Evolutionary conservation across 257 asterid species (phyloP).

Genomic region (Schizonepeta tenuifolia): DNA sequence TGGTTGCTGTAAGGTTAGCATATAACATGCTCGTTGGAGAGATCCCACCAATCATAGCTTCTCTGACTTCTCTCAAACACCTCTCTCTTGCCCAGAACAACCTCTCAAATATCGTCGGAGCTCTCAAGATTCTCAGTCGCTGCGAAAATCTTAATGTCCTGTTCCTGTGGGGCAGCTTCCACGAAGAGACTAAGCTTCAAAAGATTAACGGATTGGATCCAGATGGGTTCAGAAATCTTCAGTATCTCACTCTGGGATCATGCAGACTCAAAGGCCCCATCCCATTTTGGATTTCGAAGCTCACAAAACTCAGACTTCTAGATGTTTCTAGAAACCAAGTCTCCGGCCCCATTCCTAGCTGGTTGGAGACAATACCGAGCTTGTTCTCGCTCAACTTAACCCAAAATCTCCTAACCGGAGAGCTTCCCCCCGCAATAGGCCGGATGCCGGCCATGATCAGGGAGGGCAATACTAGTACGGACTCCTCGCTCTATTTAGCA

Average conservation of each 20-base stretch:
- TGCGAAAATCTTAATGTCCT: conserved; percentile 32
- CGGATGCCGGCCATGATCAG: neutral
- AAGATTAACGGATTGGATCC: neutral
- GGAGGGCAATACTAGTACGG: too few species aligned
- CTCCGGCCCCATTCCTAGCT: neutral
- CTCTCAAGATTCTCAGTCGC: conserved; percentile 42
- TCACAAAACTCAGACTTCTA: neutral
- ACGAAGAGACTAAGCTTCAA: neutral
- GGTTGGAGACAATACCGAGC: neutral
- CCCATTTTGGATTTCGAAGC: neutral
- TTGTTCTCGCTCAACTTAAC: neutral
- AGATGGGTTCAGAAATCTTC: neutral
- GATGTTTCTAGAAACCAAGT: neutral
- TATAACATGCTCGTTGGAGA: conserved; percentile 45
- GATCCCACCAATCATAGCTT: conserved; percentile 47
- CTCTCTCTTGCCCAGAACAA: conserved; percentile 44
- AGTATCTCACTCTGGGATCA: neutral
- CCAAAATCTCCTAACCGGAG: neutral
- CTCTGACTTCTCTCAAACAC: conserved; percentile 41
- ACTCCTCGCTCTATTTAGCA: neutral
- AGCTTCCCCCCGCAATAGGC: neutral
- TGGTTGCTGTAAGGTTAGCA: conserved; percentile 49
- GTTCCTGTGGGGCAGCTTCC: neutral
- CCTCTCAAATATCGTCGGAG: conserved; percentile 42
- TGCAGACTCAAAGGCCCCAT: neutral